phyloP scores from a whole-genome alignment of 208 protist species.

The Trypanosoma conorhini region DNA sequence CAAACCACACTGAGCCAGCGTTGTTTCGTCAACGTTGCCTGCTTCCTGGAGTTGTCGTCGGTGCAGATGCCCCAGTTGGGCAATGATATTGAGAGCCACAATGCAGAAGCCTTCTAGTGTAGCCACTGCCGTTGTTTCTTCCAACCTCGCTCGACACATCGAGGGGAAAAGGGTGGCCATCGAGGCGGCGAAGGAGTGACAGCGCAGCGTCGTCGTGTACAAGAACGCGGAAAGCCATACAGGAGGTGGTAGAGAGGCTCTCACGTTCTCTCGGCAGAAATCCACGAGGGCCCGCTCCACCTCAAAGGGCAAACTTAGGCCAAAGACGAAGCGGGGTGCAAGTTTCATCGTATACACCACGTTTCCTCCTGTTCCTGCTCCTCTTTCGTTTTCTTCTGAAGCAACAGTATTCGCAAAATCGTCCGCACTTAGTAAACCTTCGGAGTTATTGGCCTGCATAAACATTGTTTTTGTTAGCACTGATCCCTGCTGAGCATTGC shows the following conservation, averaged over 20 bases:
- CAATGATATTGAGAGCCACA: slow-evolving; percentile 20
- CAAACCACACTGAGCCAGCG: slow-evolving; percentile 11
- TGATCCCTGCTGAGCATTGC: neutral
- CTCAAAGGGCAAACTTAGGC: slow-evolving; percentile 16
- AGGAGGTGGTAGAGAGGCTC: neutral
- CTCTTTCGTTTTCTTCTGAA: neutral
- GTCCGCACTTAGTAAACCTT: neutral
- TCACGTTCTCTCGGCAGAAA: neutral
- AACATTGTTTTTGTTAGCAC: slow-evolving; percentile 2
- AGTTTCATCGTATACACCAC: slow-evolving; percentile 15
- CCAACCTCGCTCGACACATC: neutral
- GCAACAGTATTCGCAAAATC: neutral
- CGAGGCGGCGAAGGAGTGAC: neutral
- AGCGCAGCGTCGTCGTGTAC: slow-evolving; percentile 17
- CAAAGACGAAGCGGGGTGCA: slow-evolving; percentile 18
- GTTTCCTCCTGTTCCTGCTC: neutral
- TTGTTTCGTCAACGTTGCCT: neutral
- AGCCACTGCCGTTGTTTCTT: slow-evolving; percentile 10
- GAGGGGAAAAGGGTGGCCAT: neutral
- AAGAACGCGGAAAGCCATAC: slow-evolving; percentile 24
- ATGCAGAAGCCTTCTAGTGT: slow-evolving; percentile 26
- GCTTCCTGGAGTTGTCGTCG: neutral
- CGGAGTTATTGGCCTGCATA: neutral
- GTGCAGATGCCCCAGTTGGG: slow-evolving; percentile 22
- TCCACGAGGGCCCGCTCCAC: slow-evolving; percentile 17